A percentile compares a stretch with the other conserved stretches of the same genome.
Evolutionary conservation across 1,139 yeast species (phyloP).

Genomic region (Blastobotrys niveus): DNA sequence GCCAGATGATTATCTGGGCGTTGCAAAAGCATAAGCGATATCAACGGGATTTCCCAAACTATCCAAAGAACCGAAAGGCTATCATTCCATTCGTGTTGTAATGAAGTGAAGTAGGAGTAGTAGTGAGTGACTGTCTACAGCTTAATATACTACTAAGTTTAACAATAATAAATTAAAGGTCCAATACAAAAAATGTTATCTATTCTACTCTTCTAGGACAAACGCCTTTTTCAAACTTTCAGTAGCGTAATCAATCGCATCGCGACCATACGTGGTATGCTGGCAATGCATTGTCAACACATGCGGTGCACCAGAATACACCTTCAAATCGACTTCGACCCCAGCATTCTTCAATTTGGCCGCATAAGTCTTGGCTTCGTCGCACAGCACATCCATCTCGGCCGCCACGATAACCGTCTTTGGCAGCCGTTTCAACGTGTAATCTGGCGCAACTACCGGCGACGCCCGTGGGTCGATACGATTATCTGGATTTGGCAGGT

Average conservation of each 20-base stretch:
- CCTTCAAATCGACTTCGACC: constrained; percentile 8
- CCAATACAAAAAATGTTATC: background rate
- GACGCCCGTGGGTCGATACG: constrained; percentile 10
- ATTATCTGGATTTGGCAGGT: constrained; percentile 1
- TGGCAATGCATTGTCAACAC: constrained; percentile 6
- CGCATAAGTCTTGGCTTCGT: constrained; percentile 12
- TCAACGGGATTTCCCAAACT: constrained; percentile 66
- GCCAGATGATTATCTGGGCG: constrained; percentile 80
- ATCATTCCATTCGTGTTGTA: constrained; percentile 52
- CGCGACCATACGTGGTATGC: constrained; percentile 1
- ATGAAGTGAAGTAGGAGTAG: too few relatives aligned
- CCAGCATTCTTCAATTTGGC: constrained; percentile 10
- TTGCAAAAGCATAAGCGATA: constrained; percentile 64
- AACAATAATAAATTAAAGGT: background rate
- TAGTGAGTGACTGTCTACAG: too few relatives aligned
- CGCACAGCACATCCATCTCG: constrained; percentile 9
- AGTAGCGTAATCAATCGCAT: constrained; percentile 1
- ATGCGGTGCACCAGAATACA: constrained; percentile 12
- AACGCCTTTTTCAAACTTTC: constrained; percentile 1
- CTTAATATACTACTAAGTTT: background rate
- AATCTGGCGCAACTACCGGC: constrained; percentile 9
- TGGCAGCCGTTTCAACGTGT: constrained; percentile 8
- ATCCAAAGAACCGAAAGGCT: constrained; percentile 65
- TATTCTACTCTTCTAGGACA: background rate
- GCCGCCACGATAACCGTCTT: constrained; percentile 10